phyloP scores from a whole-genome alignment of 2,329 filamentous ascomycete species.

The Monilinia fructigena region DNA sequence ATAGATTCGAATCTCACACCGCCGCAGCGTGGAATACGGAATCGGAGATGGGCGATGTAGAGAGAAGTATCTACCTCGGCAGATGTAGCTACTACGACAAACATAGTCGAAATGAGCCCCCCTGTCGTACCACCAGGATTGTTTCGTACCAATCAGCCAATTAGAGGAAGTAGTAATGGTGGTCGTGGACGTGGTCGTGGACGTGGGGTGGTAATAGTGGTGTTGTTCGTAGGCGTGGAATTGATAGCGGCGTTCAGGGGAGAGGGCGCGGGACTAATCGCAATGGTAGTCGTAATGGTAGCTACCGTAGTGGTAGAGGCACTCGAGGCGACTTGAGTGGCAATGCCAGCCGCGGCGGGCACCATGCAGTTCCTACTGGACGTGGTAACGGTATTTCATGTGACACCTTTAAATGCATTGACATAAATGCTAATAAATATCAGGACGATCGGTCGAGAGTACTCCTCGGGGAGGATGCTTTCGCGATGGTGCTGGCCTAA shows the following conservation, averaged over 20 bases:
- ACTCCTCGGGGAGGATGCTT: slow-evolving; percentile 3
- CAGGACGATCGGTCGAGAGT: slow-evolving; percentile 6
- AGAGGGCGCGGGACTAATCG: neutral
- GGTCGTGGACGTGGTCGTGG: neutral
- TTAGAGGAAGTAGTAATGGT: neutral
- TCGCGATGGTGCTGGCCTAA: slow-evolving; percentile 6
- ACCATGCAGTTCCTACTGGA: neutral
- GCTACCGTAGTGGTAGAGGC: slow-evolving; percentile 1
- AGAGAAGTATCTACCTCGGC: neutral
- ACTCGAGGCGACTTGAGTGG: slow-evolving; percentile 7
- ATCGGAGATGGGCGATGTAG: neutral
- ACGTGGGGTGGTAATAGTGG: neutral
- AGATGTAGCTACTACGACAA: neutral
- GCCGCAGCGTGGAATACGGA: slow-evolving; percentile 10
- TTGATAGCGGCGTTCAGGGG: neutral
- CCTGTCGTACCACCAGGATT: neutral
- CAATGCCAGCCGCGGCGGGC: neutral
- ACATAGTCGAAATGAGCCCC: neutral
- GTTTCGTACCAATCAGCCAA: no score
- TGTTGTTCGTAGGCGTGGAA: neutral
- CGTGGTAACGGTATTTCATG: slow-evolving; percentile 8
- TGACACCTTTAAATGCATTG: neutral
- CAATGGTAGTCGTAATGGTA: neutral
- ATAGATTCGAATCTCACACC: slow-evolving; percentile 8
- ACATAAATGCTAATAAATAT: neutral